Base-by-base conservation (phyloP, 2,329 filamentous ascomycete species). In the Epichloe coenophiala region DNA sequence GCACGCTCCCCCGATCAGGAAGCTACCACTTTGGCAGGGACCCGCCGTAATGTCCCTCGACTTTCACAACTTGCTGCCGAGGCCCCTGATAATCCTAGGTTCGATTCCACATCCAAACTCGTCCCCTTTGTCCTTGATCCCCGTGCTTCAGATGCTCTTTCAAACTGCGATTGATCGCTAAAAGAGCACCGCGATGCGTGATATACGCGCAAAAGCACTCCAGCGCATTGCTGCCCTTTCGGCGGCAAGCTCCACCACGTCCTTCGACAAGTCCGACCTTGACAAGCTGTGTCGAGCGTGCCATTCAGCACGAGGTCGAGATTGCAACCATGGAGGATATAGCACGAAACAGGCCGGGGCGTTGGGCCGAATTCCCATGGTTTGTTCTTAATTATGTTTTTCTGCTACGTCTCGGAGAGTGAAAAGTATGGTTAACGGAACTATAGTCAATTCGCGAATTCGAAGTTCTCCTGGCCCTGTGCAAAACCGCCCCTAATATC, bases 391-490 rank as follows among this genome's bases (percentile, higher is more conserved):
- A 13, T 5, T 1, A 31, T 13, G 12, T 40, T 21, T 7, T 13
- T 31, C 8, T 15, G 36, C 45, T 19, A n/a, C 27, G 12, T n/a
- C 21, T 38, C 4, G 15, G 17, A 8, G 13, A 39, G 35, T 27
- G 31, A 35, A 31, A 33, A 31, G 15, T 33, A 43, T 46, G 33
- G 19, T 41, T 63, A 57, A 63, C 51, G 46, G 35, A 52, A 48
- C 19, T 47, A 27, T 63, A 94, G 88, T 87, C 83, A 49, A 81
- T 90, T 50, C 83, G 87, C 60, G 94, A 98, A 72, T 84, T 95
- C 58, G 91, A 98, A 66, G 86, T 95, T 49, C 76, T 98, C 27
- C 71, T 97, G 27, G 88, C 93, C 42, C 75, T 98, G 27, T 97
- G 91, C 73, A 91, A 90, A 69, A 88, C 91, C 49, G 88, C 90